Conservation (phyloP, 768 basidiomycete genomes). For the Boletus tomentosulus region DNA sequence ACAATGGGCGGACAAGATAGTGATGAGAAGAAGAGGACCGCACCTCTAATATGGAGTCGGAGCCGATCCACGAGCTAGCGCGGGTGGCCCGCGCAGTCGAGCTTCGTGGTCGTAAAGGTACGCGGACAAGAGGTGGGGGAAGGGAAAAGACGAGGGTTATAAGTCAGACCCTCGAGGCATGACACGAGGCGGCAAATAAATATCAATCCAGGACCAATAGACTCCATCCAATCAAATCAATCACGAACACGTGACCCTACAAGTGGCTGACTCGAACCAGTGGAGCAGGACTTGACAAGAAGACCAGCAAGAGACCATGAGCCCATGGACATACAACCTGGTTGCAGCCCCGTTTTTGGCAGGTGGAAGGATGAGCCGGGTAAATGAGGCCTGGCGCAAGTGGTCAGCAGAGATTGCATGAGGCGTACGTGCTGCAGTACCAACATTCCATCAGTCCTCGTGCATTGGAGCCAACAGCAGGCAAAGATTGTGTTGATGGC, state of each 20-base stretch:
- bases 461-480: not conserved
- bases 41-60: constrained; percentile 11
- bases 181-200: constrained; percentile 25
- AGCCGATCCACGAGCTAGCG: constrained; percentile 13
- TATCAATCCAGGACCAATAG: constrained; percentile 12
- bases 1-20: not conserved
- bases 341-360: too few relatives aligned
- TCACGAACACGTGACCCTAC: constrained; percentile 19
- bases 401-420: not conserved
- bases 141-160: constrained; percentile 10
- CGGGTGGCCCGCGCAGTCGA: constrained; percentile 23
- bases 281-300: not conserved
- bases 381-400: not conserved
- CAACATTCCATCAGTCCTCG: not conserved
- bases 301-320: not conserved
- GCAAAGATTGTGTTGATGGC: not conserved
- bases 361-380: not conserved
- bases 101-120: constrained; percentile 14
- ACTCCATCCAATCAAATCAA: constrained; percentile 17
- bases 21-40: not conserved
- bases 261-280: not conserved
- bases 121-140: constrained; percentile 10
- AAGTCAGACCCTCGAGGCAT: constrained; percentile 22
- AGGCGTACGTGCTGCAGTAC: constrained; percentile 1
- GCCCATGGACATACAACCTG: too few relatives aligned